Percentiles rank a stretch among this genome's conserved stretches.
These are phyloP conservation scores for Betula pendula DNA, from an alignment of 306 rosid genomes.

Conservation along the genomic window DNA sequence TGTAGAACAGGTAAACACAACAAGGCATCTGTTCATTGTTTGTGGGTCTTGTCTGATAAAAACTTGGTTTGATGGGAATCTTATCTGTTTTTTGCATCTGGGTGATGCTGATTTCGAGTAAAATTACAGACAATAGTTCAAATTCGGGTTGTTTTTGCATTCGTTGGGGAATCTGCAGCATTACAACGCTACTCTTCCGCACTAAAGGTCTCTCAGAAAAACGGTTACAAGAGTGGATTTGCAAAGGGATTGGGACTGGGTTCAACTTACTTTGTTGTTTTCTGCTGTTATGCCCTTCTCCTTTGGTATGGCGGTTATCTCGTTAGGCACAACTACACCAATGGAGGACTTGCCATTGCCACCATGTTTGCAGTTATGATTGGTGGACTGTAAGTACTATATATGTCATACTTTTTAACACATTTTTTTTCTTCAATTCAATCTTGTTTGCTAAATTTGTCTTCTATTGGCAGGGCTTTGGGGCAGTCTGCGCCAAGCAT, in stretches of 20 bases:
- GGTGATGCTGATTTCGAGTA: conserved; percentile 29
- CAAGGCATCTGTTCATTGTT: background rate
- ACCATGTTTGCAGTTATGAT: conserved; percentile 98
- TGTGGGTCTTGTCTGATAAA: background rate
- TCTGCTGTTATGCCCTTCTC: conserved; percentile 94
- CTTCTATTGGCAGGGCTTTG: conserved; percentile 60
- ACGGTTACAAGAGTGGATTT: conserved; percentile 85
- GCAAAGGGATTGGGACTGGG: conserved; percentile 97
- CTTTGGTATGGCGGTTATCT: conserved; percentile 98
- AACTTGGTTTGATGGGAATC: conserved; percentile 6
- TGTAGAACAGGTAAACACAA: conserved; percentile 72
- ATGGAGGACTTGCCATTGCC: conserved; percentile 97
- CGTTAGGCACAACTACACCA: conserved; percentile 84
- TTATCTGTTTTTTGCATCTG: conserved; percentile 25
- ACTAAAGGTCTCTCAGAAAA: conserved; percentile 69
- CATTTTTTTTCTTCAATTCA: conserved; percentile 1
- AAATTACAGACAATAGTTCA: conserved; percentile 77
- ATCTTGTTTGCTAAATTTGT: conserved; percentile 8
- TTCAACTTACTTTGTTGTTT: conserved; percentile 94
- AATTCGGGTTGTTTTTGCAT: conserved; percentile 83
- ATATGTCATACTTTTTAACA: conserved; percentile 17
- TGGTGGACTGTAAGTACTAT: conserved; percentile 83
- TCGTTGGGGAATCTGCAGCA: conserved; percentile 80
- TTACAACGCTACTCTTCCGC: conserved; percentile 71
- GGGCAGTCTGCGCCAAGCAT: conserved; percentile 97